These are phyloP conservation scores for Colletotrichum incanum DNA, from an alignment of 2,329 filamentous ascomycete species.

Conservation along the genomic window DNA sequence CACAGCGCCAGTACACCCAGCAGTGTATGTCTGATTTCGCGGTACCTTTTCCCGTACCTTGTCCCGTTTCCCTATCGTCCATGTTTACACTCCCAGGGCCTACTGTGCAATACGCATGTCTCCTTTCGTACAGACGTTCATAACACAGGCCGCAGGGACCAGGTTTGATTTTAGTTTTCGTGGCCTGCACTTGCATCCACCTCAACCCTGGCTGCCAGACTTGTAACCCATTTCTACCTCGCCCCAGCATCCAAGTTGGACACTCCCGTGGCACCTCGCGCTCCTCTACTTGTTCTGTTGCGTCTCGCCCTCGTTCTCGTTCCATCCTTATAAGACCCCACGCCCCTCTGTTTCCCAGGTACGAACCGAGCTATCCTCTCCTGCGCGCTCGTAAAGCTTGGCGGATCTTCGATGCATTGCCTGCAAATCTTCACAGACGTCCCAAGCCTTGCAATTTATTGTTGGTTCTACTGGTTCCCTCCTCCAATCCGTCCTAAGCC, in stretches of 20 bases:
- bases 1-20: constrained; percentile 8
- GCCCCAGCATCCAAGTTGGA: not conserved
- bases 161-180: constrained; percentile 11
- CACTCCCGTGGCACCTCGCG: not conserved
- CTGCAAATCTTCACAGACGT: constrained; percentile 17
- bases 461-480: constrained; percentile 23
- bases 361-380: not conserved
- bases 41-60: constrained; percentile 11
- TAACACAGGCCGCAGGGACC: constrained; percentile 21
- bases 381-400: constrained; percentile 35
- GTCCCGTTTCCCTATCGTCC: not conserved
- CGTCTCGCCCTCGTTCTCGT: not conserved
- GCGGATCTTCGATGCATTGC: constrained; percentile 33
- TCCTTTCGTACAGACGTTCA: not conserved
- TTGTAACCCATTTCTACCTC: not conserved
- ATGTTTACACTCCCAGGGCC: constrained; percentile 1
- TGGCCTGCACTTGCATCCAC: constrained; percentile 9
- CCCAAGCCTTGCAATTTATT: constrained; percentile 10
- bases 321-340: constrained; percentile 25
- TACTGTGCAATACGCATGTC: not conserved
- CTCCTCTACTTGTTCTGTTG: not conserved
- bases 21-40: constrained; percentile 7
- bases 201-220: not conserved
- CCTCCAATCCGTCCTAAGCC: constrained; percentile 1
- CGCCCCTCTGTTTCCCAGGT: constrained; percentile 11